Conservation (phyloP, 257 asterid species). For the Handroanthus guayacan region DNA sequence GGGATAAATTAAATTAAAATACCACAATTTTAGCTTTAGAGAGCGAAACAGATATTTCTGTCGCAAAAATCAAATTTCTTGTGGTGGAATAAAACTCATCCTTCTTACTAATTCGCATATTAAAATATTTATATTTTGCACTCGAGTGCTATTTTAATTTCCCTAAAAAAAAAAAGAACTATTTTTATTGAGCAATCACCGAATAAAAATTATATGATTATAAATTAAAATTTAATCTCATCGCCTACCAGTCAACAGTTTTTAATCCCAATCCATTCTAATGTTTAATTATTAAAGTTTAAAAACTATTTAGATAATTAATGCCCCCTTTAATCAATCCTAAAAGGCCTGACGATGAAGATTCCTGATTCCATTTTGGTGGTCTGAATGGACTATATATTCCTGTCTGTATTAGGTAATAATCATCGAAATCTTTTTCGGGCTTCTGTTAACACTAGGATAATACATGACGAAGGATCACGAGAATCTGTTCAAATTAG, state of each 20-base stretch:
- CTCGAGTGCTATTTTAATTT: too few relatives aligned
- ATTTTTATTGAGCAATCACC: too few relatives aligned
- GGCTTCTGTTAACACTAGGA: not conserved
- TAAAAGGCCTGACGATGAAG: slow-evolving; percentile 20
- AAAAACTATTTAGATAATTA: not conserved
- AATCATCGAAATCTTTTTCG: slow-evolving; percentile 18
- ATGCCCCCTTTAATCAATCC: not conserved
- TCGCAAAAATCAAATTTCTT: too few relatives aligned
- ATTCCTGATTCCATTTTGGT: slow-evolving; percentile 38
- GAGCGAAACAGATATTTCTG: too few relatives aligned
- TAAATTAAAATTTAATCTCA: too few relatives aligned
- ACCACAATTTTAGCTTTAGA: too few relatives aligned
- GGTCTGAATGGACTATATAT: slow-evolving; percentile 16
- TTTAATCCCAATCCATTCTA: not conserved
- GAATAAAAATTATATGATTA: not conserved
- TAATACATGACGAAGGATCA: not conserved
- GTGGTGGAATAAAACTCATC: too few relatives aligned
- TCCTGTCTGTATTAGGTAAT: not conserved
- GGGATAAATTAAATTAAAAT: too few relatives aligned
- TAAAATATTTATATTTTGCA: too few relatives aligned
- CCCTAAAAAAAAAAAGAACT: too few relatives aligned
- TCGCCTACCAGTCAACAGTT: too few relatives aligned
- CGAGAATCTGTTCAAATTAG: slow-evolving; percentile 31
- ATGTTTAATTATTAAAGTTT: not conserved
- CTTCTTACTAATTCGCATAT: too few relatives aligned